phyloP scores from a whole-genome alignment of 2,329 filamentous ascomycete genomes.

The Trichophyton verrucosum region DNA sequence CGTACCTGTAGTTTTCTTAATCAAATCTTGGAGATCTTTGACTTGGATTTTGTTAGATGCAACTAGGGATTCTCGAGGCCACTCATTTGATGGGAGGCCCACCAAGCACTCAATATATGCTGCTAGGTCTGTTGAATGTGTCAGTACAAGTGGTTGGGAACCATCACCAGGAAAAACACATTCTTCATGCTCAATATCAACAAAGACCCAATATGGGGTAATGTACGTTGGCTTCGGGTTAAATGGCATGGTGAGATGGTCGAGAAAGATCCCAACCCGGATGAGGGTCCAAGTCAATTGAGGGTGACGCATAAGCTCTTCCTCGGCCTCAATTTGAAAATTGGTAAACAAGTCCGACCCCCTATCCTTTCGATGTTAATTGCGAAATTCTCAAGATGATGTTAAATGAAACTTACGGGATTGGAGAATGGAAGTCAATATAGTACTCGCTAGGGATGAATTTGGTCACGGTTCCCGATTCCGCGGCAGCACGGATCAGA shows the following conservation, averaged over 20 bases:
- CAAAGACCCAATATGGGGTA: background rate
- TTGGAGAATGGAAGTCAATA: slow-evolving; percentile 3
- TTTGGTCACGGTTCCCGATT: background rate
- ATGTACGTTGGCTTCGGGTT: slow-evolving; percentile 1
- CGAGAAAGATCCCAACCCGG: background rate
- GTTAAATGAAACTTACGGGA: background rate
- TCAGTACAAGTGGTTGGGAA: background rate
- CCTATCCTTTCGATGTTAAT: background rate
- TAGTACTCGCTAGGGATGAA: slow-evolving; percentile 3
- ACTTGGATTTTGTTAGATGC: slow-evolving; percentile 1
- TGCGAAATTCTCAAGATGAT: no score
- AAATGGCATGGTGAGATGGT: slow-evolving; percentile 1
- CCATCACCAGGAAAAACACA: slow-evolving; percentile 1
- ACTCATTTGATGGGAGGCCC: background rate
- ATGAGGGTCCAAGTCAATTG: slow-evolving; percentile 3
- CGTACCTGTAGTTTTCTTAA: slow-evolving; percentile 1
- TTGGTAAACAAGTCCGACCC: background rate
- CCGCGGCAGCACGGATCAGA: background rate
- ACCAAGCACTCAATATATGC: background rate
- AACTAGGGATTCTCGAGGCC: background rate
- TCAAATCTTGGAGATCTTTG: background rate
- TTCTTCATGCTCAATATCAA: background rate
- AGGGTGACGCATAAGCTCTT: background rate
- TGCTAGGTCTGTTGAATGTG: background rate
- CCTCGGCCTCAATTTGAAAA: slow-evolving; percentile 3